Conservation (phyloP, 2,329 filamentous ascomycete genomes). For the Didymosphaeria variabile region DNA sequence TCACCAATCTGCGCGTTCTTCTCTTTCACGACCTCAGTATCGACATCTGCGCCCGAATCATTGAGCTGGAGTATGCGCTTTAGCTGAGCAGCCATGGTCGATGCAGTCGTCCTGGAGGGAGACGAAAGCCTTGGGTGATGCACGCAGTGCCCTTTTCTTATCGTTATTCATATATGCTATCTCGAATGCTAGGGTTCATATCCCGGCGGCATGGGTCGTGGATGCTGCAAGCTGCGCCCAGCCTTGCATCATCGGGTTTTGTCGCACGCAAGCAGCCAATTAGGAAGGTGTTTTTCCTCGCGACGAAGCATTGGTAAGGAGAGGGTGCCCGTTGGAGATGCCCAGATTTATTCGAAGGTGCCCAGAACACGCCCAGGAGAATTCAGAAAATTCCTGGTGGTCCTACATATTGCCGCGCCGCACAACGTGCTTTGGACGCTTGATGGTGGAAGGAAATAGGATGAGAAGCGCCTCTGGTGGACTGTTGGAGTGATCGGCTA, state of each 20-base stretch:
- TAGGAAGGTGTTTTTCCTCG: slow-evolving; percentile 14
- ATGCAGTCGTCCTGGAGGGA: neutral
- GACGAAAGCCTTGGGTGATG: neutral
- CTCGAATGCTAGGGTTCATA: neutral
- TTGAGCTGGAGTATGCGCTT: slow-evolving; percentile 29
- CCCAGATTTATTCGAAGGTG: neutral
- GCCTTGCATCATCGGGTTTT: slow-evolving; percentile 18
- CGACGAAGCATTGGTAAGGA: neutral
- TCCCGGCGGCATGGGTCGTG: slow-evolving; percentile 5
- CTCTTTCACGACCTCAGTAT: slow-evolving; percentile 29
- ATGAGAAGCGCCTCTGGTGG: neutral
- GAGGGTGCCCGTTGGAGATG: slow-evolving; percentile 1
- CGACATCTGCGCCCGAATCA: slow-evolving; percentile 26
- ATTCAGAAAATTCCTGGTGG: neutral
- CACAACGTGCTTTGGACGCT: neutral
- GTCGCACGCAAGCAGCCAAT: slow-evolving; percentile 10
- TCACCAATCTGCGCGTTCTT: slow-evolving; percentile 40
- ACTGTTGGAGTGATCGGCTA: neutral
- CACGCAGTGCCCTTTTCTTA: neutral
- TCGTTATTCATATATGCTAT: slow-evolving; percentile 7
- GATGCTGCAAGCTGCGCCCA: slow-evolving; percentile 17
- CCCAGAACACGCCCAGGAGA: neutral
- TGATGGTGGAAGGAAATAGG: slow-evolving; percentile 3
- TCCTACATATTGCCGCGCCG: slow-evolving; percentile 4
- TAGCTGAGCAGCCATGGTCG: slow-evolving; percentile 19